phyloP scores from a whole-genome alignment of 306 rosid genomes.

The Castanopsis chinensis region DNA sequence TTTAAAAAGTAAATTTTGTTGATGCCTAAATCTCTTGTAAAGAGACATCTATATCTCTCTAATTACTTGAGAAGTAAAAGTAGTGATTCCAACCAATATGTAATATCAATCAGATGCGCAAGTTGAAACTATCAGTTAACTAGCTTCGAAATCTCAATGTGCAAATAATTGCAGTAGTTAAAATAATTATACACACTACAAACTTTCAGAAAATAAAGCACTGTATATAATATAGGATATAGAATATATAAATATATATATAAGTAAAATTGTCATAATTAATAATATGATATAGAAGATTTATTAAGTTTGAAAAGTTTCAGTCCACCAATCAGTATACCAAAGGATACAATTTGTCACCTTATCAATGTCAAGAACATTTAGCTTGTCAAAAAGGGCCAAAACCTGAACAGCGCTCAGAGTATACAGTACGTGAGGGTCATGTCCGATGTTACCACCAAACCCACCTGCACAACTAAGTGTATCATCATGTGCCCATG shows the following conservation, averaged over 20 bases:
- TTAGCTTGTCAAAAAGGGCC: slow-evolving; percentile 68
- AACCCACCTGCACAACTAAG: slow-evolving; percentile 68
- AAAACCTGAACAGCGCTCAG: slow-evolving; percentile 88
- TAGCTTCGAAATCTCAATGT: background rate
- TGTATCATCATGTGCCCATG: background rate
- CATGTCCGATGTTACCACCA: slow-evolving; percentile 84
- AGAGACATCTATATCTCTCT: background rate
- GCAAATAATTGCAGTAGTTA: background rate
- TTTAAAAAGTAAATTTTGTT: background rate
- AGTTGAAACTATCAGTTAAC: background rate
- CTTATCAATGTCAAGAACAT: slow-evolving; percentile 56
- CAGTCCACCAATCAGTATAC: slow-evolving; percentile 11
- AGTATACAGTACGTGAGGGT: slow-evolving; percentile 73
- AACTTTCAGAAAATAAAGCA: background rate
- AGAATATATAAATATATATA: background rate
- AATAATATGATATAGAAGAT: background rate
- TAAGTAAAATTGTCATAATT: too few relatives aligned
- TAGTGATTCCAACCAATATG: background rate
- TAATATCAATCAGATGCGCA: too few relatives aligned
- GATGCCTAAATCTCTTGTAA: background rate
- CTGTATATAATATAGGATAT: background rate
- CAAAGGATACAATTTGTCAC: slow-evolving; percentile 86
- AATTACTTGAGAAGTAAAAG: background rate
- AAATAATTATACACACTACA: background rate
- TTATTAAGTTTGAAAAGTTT: background rate